Percentiles rank a stretch among this genome's conserved stretches.
Conservation (phyloP, 106 monocot species). For the Posidonia australis region DNA sequence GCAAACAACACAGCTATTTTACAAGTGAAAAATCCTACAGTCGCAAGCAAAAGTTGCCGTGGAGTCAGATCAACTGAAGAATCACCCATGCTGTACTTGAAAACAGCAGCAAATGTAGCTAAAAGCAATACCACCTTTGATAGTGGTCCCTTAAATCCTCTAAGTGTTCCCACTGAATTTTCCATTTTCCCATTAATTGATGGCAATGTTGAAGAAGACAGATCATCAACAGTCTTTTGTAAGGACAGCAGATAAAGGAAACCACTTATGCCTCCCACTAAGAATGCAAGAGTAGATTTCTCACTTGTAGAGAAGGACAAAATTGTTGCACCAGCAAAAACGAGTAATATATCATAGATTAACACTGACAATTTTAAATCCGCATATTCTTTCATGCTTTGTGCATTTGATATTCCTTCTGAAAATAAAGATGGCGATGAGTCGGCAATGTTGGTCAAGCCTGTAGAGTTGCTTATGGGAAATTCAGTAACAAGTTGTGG, state of each 20-base stretch:
- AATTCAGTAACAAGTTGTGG: constrained; percentile 30
- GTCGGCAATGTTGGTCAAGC: constrained; percentile 6
- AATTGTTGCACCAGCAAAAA: constrained; percentile 13
- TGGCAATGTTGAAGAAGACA: constrained; percentile 8
- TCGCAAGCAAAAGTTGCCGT: constrained; percentile 40
- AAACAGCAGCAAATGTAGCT: constrained; percentile 9
- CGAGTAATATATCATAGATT: constrained; percentile 45
- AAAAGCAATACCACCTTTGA: constrained; percentile 27
- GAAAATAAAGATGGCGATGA: constrained; percentile 4
- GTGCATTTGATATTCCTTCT: constrained; percentile 28
- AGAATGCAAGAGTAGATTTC: constrained; percentile 8
- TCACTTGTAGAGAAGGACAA: background rate
- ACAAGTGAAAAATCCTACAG: constrained; percentile 59
- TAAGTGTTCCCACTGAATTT: background rate
- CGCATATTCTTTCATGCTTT: constrained; percentile 67
- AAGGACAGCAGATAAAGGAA: constrained; percentile 17
- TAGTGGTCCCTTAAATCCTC: constrained; percentile 32
- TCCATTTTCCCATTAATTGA: background rate
- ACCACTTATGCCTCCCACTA: constrained; percentile 12
- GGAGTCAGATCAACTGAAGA: constrained; percentile 27
- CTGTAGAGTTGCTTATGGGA: constrained; percentile 7
- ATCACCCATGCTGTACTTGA: constrained; percentile 33
- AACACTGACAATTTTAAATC: constrained; percentile 80
- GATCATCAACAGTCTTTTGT: constrained; percentile 20
- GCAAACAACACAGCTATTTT: constrained; percentile 58